Conservation (phyloP, 2,329 filamentous ascomycete genomes). For the Phaeosphaeriaceae sp. region DNA sequence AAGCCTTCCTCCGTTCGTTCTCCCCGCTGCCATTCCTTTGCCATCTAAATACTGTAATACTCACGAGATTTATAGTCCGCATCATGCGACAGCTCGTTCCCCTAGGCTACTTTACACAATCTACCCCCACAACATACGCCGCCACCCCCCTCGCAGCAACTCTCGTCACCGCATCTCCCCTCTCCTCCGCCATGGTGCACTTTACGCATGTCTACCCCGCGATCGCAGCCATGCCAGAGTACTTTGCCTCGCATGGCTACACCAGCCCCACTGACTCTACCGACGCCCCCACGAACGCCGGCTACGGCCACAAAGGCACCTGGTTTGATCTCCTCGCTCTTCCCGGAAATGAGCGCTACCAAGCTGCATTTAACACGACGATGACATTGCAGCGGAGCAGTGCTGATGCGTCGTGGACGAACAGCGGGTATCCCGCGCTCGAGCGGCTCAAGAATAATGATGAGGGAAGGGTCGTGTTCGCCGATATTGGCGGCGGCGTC, state of each 20-base stretch:
- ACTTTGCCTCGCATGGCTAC: conserved; percentile 38
- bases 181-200: conserved; percentile 10
- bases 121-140: conserved; percentile 2
- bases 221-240: conserved; percentile 27
- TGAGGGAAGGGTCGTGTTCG: conserved; percentile 14
- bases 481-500: conserved; percentile 25
- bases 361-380: conserved; percentile 34
- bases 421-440: conserved; percentile 16
- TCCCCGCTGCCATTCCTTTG: neutral
- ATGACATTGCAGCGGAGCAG: conserved; percentile 27
- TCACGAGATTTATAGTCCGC: conserved; percentile 6
- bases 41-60: neutral
- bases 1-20: conserved; percentile 12
- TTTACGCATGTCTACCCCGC: conserved; percentile 10
- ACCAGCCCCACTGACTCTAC: conserved; percentile 33
- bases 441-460: conserved; percentile 15
- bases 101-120: conserved; percentile 8
- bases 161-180: conserved; percentile 14
- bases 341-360: conserved; percentile 16
- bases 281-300: conserved; percentile 34
- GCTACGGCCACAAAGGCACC: conserved; percentile 14
- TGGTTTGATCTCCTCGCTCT: conserved; percentile 36
- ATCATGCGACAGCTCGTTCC: conserved; percentile 12
- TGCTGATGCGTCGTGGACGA: conserved; percentile 12
- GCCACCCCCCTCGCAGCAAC: conserved; percentile 5